Conservation (phyloP, 805 yeast genomes). For the Peterozyma toletana region DNA sequence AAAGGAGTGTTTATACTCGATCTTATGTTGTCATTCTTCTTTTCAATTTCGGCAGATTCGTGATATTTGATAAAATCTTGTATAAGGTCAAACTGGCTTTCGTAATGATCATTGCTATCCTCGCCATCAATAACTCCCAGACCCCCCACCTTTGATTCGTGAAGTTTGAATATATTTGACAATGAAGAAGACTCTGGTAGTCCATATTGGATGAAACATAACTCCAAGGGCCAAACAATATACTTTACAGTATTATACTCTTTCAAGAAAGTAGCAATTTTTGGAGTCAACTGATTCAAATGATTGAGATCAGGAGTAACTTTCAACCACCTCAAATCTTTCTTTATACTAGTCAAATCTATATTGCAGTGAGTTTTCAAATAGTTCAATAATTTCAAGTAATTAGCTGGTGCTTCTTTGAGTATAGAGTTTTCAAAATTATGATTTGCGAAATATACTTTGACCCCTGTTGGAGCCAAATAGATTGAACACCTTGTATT, state of each 20-base stretch:
- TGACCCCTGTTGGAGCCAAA: conserved; percentile 49
- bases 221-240: conserved; percentile 66
- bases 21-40: conserved; percentile 9
- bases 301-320: conserved; percentile 63
- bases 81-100: conserved; percentile 18
- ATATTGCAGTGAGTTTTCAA: conserved; percentile 27
- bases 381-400: conserved; percentile 26
- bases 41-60: conserved; percentile 9
- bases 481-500: conserved; percentile 26
- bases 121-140: conserved; percentile 4
- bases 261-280: conserved; percentile 46
- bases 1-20: conserved; percentile 15
- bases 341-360: conserved; percentile 10
- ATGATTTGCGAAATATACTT: conserved; percentile 32
- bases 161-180: not conserved
- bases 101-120: conserved; percentile 6
- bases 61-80: conserved; percentile 19
- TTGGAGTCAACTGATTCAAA: conserved; percentile 61
- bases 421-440: conserved; percentile 25
- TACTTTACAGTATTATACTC: conserved; percentile 34
- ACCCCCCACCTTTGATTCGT: not conserved
- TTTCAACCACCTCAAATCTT: conserved; percentile 50
- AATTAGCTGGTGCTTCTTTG: conserved; percentile 34
- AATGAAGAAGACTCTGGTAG: not conserved
- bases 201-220: conserved; percentile 53